Percentiles rank a stretch among this genome's conserved stretches.
These are phyloP conservation scores for Heteromeles arbutifolia DNA, from an alignment of 306 rosid species.

Conservation along the genomic window DNA sequence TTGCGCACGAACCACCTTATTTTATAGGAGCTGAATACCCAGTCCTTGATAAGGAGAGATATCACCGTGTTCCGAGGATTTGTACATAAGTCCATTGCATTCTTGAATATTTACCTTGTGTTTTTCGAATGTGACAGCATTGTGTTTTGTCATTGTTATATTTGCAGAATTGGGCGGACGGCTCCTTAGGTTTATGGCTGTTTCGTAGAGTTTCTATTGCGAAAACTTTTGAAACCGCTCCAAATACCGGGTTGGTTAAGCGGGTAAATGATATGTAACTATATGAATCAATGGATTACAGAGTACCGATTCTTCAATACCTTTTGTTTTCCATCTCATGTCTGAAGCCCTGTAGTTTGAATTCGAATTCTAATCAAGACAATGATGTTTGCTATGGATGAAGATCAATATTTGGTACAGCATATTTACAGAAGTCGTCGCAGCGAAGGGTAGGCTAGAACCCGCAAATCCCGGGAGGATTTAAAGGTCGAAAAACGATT, in stretches of 20 bases:
- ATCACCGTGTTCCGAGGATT: background rate
- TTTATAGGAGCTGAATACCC: background rate
- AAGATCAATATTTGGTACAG: background rate
- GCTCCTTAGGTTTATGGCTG: slow-evolving; percentile 1
- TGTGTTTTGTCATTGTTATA: no score
- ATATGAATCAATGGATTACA: background rate
- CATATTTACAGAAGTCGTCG: background rate
- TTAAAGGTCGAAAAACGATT: background rate
- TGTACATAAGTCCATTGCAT: background rate
- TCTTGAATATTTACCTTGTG: background rate
- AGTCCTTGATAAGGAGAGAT: background rate
- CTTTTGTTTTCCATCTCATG: background rate
- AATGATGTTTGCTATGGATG: background rate
- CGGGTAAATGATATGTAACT: background rate
- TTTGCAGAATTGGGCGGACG: slow-evolving; percentile 9
- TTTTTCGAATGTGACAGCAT: background rate
- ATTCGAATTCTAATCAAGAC: background rate
- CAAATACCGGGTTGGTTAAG: background rate
- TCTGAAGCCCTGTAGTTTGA: background rate
- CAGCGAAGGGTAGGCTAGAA: background rate
- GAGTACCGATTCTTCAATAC: slow-evolving; percentile 1
- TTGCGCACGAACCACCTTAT: background rate
- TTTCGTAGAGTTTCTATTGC: background rate
- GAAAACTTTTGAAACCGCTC: background rate
- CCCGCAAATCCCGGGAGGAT: no score